Evolutionary conservation across 805 yeast species (phyloP).

Genomic region (Cyberlindnera euphorbiae): DNA sequence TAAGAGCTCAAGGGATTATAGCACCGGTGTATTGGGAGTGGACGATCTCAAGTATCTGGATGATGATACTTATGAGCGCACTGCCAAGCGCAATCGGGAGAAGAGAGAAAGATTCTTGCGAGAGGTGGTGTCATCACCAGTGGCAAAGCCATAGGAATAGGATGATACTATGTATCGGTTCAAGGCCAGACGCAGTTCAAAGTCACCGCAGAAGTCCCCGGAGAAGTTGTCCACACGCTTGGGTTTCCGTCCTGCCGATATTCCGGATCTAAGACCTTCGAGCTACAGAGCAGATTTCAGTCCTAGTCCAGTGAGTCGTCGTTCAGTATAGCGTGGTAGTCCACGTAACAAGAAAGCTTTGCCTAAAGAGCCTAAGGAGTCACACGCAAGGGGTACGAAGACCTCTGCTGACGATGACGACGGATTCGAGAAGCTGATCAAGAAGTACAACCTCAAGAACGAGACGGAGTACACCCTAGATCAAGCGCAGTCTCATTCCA

Average conservation of each 20-base stretch:
- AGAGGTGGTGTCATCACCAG: constrained; percentile 3
- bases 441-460: constrained; percentile 14
- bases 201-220: background rate
- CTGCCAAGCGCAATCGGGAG: constrained; percentile 8
- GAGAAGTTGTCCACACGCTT: background rate
- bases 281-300: background rate
- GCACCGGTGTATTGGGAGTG: constrained; percentile 12
- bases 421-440: constrained; percentile 9
- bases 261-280: constrained; percentile 11
- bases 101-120: constrained; percentile 18
- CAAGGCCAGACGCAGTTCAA: too few relatives aligned
- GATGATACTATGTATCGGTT: too few relatives aligned
- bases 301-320: background rate
- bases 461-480: constrained; percentile 3
- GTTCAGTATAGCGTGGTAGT: too few relatives aligned
- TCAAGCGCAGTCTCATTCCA: background rate
- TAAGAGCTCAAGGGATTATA: constrained; percentile 6
- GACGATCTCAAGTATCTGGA: constrained; percentile 17
- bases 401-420: constrained; percentile 1
- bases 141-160: too few relatives aligned
- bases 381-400: too few relatives aligned
- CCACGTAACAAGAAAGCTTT: too few relatives aligned
- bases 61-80: constrained; percentile 9
- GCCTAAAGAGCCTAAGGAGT: too few relatives aligned
- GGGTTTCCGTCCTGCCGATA: constrained; percentile 8